A percentile compares a stretch with the other conserved stretches of the same genome.
Evolutionary conservation across 176 grass and related monocot species (phyloP).

Genomic region (Microstegium vimineum): DNA sequence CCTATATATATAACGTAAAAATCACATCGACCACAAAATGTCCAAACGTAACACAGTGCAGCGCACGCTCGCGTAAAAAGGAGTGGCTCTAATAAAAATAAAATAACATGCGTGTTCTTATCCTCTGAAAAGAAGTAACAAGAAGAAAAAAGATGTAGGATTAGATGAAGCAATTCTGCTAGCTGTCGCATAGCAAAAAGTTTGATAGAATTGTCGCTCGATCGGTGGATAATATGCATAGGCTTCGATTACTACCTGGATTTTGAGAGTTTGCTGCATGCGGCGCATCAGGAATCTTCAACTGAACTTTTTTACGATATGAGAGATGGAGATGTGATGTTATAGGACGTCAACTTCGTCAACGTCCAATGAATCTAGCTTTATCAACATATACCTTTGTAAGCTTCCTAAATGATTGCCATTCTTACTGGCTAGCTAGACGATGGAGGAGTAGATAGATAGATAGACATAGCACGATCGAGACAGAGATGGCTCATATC

Average conservation of each 20-base stretch:
- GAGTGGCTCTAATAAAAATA: background rate
- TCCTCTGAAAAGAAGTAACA: constrained; percentile 17
- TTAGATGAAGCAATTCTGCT: background rate
- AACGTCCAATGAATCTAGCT: constrained; percentile 34
- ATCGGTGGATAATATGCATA: background rate
- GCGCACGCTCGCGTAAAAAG: background rate
- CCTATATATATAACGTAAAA: constrained; percentile 17
- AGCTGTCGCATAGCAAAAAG: constrained; percentile 17
- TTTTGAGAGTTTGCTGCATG: background rate
- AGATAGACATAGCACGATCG: constrained; percentile 12
- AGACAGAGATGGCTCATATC: constrained; percentile 13
- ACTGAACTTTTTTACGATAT: constrained; percentile 15
- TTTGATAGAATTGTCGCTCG: constrained; percentile 7
- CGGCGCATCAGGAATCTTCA: constrained; percentile 19
- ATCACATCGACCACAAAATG: constrained; percentile 33
- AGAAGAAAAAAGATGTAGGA: background rate
- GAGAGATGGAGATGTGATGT: background rate
- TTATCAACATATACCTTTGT: constrained; percentile 16
- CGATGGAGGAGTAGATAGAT: background rate
- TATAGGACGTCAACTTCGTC: constrained; percentile 27
- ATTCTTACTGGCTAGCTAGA: background rate
- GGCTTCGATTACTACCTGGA: constrained; percentile 33
- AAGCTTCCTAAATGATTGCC: constrained; percentile 34
- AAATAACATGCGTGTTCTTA: background rate
- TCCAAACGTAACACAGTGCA: background rate